These are phyloP conservation scores for Linderniella brevidens DNA, from an alignment of 257 asterid genomes.

Conservation along the genomic window DNA sequence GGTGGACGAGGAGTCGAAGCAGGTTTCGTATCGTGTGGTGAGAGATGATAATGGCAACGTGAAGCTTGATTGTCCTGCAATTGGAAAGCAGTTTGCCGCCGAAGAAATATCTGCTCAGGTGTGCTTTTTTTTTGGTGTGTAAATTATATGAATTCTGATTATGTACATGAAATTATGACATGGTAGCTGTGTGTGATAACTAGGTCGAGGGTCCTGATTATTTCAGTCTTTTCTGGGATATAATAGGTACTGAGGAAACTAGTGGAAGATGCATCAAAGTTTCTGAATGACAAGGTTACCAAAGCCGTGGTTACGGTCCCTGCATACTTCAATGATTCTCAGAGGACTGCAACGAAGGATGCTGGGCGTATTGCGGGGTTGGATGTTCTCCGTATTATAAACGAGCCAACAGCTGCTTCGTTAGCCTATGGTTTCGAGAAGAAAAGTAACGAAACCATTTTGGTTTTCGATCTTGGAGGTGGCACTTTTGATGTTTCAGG, in stretches of 20 bases:
- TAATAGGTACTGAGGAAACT: conserved; percentile 68
- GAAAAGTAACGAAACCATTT: conserved; percentile 39
- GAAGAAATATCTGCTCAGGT: conserved; percentile 90
- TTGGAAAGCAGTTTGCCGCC: conserved; percentile 60
- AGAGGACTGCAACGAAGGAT: conserved; percentile 32
- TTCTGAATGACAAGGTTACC: conserved; percentile 57
- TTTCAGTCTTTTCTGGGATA: neutral
- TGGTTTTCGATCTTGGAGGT: conserved; percentile 35
- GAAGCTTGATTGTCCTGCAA: conserved; percentile 65
- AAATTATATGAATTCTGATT: neutral
- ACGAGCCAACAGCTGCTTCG: conserved; percentile 34
- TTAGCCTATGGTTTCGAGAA: conserved; percentile 32
- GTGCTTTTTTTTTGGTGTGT: neutral
- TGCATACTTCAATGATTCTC: conserved; percentile 68
- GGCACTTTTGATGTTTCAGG: conserved; percentile 44
- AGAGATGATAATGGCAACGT: conserved; percentile 74
- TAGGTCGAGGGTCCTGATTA: neutral
- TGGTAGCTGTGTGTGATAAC: too few species aligned
- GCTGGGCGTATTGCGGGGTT: conserved; percentile 38
- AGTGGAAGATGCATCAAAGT: conserved; percentile 51
- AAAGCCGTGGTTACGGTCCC: conserved; percentile 32
- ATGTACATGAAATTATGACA: neutral
- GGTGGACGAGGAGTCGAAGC: conserved; percentile 68
- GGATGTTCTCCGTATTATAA: conserved; percentile 28
- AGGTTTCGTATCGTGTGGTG: conserved; percentile 49